Conservation (phyloP, 2,329 filamentous ascomycete genomes). For the Lachnellula suecica region DNA sequence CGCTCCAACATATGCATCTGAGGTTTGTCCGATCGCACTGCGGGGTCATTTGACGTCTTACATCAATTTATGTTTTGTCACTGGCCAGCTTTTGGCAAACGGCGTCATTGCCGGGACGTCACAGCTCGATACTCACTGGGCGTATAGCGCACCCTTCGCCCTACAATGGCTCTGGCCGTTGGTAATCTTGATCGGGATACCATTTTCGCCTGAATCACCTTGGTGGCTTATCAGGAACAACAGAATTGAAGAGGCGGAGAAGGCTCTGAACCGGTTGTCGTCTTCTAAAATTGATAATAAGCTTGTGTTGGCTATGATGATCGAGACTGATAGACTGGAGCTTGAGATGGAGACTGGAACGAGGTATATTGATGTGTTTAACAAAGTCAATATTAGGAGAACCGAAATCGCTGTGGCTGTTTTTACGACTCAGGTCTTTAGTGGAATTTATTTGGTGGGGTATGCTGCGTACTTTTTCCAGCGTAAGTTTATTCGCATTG, state of each 20-base stretch:
- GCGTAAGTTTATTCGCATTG: slow-evolving; percentile 14
- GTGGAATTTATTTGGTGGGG: slow-evolving; percentile 62
- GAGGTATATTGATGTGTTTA: slow-evolving; percentile 52
- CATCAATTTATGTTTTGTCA: slow-evolving; percentile 51
- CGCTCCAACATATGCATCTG: slow-evolving; percentile 37
- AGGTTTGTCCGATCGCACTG: slow-evolving; percentile 52
- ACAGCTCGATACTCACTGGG: slow-evolving; percentile 22
- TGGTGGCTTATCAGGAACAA: slow-evolving; percentile 49
- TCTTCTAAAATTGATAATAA: slow-evolving; percentile 36
- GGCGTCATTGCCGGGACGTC: slow-evolving; percentile 40
- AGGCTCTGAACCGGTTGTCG: slow-evolving; percentile 23
- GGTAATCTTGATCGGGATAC: slow-evolving; percentile 44
- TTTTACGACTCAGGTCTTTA: slow-evolving; percentile 60
- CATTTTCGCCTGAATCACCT: slow-evolving; percentile 47
- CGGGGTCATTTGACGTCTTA: slow-evolving; percentile 51
- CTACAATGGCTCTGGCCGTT: slow-evolving; percentile 55
- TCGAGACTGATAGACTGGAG: slow-evolving; percentile 55
- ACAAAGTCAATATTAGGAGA: slow-evolving; percentile 48
- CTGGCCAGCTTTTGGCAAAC: slow-evolving; percentile 47
- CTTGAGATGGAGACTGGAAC: slow-evolving; percentile 42
- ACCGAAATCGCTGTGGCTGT: slow-evolving; percentile 54
- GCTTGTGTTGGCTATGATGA: slow-evolving; percentile 50
- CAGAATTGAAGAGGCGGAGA: slow-evolving; percentile 40
- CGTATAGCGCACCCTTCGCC: slow-evolving; percentile 31
- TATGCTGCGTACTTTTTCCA: slow-evolving; percentile 61